Conservation (phyloP, 257 asterid species). For the Solanum stenotomum region DNA sequence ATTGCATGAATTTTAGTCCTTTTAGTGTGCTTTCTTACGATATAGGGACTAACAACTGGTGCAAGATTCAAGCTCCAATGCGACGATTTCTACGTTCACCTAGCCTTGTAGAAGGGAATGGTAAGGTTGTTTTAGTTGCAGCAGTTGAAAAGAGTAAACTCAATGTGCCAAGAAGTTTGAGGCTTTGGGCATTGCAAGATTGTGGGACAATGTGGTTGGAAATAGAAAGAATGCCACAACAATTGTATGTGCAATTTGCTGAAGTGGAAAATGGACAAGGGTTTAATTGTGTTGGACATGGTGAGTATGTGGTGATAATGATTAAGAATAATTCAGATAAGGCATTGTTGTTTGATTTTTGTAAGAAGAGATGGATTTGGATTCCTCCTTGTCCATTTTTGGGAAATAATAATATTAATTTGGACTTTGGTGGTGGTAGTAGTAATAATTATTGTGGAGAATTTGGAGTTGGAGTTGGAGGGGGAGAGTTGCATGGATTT, state of each 20-base stretch:
- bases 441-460: neutral
- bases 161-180: constrained; percentile 73
- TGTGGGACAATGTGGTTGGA: constrained; percentile 69
- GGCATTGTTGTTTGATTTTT: constrained; percentile 57
- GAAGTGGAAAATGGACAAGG: constrained; percentile 67
- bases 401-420: neutral
- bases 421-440: neutral
- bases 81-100: constrained; percentile 81
- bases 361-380: constrained; percentile 68
- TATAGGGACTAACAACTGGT: constrained; percentile 43
- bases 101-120: constrained; percentile 48
- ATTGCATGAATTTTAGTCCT: constrained; percentile 97
- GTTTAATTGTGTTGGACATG: constrained; percentile 65
- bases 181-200: constrained; percentile 72
- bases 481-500: constrained; percentile 63
- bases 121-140: constrained; percentile 56
- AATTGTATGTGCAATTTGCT: constrained; percentile 56
- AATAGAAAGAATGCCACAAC: constrained; percentile 96
- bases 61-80: constrained; percentile 91
- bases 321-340: constrained; percentile 39
- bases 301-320: constrained; percentile 44
- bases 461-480: constrained; percentile 17
- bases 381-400: constrained; percentile 63
- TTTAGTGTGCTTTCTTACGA: constrained; percentile 65
- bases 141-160: constrained; percentile 93